A percentile compares a stretch with the other conserved stretches of the same genome.
Evolutionary conservation across 495 filamentous ascomycete species (phyloP).

Genomic region (Penicillium arizonense): DNA sequence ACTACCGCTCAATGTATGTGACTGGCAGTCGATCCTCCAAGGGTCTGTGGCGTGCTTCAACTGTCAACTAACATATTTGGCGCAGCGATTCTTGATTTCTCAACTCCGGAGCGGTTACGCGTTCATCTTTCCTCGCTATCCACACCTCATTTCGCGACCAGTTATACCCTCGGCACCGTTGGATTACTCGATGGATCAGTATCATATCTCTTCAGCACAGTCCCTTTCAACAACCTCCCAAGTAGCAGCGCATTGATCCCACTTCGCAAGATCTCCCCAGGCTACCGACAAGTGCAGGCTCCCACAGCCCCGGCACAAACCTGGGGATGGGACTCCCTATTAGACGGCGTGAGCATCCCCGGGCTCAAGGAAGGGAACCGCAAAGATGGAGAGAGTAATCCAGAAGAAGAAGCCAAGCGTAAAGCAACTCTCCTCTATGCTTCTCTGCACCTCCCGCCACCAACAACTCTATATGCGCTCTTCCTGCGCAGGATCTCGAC

Average conservation of each 20-base stretch:
- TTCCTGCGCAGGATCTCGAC: slow-evolving; percentile 80
- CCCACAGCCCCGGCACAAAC: slow-evolving; percentile 35
- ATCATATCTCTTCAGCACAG: slow-evolving; percentile 85
- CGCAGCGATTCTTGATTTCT: slow-evolving; percentile 78
- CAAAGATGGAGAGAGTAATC: slow-evolving; percentile 7
- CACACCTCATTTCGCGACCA: slow-evolving; percentile 86
- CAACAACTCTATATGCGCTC: slow-evolving; percentile 80
- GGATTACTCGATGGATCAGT: slow-evolving; percentile 89
- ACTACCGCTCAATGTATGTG: slow-evolving; percentile 75
- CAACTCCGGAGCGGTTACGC: slow-evolving; percentile 78
- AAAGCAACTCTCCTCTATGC: slow-evolving; percentile 80
- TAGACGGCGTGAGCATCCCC: slow-evolving; percentile 25
- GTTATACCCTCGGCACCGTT: slow-evolving; percentile 80
- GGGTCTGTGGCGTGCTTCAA: slow-evolving; percentile 5
- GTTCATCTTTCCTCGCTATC: slow-evolving; percentile 79
- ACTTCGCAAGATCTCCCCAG: slow-evolving; percentile 62
- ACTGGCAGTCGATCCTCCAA: slow-evolving; percentile 3
- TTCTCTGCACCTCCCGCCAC: slow-evolving; percentile 75
- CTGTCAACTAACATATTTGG: background rate
- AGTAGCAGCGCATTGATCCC: slow-evolving; percentile 59
- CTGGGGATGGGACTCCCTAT: slow-evolving; percentile 34
- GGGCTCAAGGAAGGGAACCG: slow-evolving; percentile 11
- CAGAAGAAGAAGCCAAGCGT: slow-evolving; percentile 23
- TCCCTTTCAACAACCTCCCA: slow-evolving; percentile 58
- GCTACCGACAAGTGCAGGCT: slow-evolving; percentile 64